Evolutionary conservation across 768 basidiomycete genomes (phyloP), one percentile per base, ranked within the genome.

Genomic region (Pholiota conissans): DNA sequence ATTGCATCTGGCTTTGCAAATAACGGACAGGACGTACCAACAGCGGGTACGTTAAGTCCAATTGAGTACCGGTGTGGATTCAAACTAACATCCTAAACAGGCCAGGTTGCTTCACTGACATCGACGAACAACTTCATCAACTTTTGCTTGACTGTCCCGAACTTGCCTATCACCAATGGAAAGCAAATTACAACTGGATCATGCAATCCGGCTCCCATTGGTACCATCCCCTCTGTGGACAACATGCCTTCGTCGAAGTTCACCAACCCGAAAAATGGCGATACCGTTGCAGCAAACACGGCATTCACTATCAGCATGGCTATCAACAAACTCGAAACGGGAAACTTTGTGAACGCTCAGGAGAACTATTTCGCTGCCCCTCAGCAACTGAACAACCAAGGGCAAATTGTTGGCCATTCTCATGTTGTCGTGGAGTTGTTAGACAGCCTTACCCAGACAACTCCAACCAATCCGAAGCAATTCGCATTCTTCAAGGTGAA

Each of bases 51-150:
- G 65, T 62, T 4, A 30, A 32, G 49, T 4, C 6, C 7, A 45
- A 5, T 16, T n/a, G 13, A 13, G 20, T 34, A 11, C 32, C 24
- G 29, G 39, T 24, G 32, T 30, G n/a, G 20, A 29, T 5, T 26
- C 9, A 24, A 49, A 34, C 26, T 49, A 13, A 30, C 2, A 1
- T 35, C 10, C 27, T 35, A 16, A 51, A 14, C 35, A 61, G 79
- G 81, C 46, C 81, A 83, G 65, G 78, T 78, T 54, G 69, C 79
- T 7, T 83, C 80, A 6, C 67, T 78, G 39, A 81, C 80, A 1
- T 80, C 80, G 14, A 73, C 68, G 16, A 84, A 86, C 72, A 86
- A 86, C 72, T 87, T 82, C 64, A 80, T 82, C 72, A 81, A 82
- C 72, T 78, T 76, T 63, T 84, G 81, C 64, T 62, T 74, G 26